phyloP scores from a whole-genome alignment of 1,284 basidiomycete genomes.

The Malassezia slooffiae region DNA sequence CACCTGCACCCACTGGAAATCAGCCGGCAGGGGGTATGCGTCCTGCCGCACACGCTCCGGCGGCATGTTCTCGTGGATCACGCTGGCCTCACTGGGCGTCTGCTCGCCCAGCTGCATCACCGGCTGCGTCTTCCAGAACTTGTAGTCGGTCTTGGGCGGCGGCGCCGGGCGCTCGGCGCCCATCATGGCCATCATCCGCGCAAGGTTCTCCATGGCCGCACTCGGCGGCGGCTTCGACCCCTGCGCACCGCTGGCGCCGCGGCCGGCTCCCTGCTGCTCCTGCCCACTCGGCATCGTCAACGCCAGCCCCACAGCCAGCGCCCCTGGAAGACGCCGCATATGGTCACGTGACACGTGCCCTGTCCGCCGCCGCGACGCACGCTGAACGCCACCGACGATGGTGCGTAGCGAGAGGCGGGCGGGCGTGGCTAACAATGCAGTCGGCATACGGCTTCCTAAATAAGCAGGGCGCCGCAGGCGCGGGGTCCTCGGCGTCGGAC shows the following conservation, averaged over 20 bases:
- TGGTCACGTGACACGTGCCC: background rate
- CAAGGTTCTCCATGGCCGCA: slow-evolving; percentile 10
- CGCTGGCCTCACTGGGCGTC: slow-evolving; percentile 56
- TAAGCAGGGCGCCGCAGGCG: slow-evolving; percentile 43
- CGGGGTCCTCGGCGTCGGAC: slow-evolving; percentile 79
- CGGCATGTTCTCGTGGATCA: slow-evolving; percentile 72
- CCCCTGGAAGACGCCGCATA: no score
- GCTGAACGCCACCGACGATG: background rate
- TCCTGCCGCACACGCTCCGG: slow-evolving; percentile 71
- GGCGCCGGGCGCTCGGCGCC: background rate
- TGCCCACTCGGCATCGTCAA: no score
- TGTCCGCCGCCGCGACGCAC: no score
- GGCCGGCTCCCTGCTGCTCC: no score
- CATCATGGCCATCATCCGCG: slow-evolving; percentile 12
- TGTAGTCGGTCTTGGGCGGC: slow-evolving; percentile 24
- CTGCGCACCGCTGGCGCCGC: no score
- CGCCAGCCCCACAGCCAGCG: no score
- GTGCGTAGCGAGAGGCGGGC: no score
- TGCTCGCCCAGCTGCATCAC: slow-evolving; percentile 65
- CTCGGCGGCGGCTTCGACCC: no score
- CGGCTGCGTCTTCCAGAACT: slow-evolving; percentile 53
- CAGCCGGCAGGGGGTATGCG: slow-evolving; percentile 74
- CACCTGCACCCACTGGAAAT: slow-evolving; percentile 81
- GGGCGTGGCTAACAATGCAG: slow-evolving; percentile 5
- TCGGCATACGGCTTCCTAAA: slow-evolving; percentile 25